Conservation (phyloP, 2,329 filamentous ascomycete genomes). For the Fusarium albidum region DNA sequence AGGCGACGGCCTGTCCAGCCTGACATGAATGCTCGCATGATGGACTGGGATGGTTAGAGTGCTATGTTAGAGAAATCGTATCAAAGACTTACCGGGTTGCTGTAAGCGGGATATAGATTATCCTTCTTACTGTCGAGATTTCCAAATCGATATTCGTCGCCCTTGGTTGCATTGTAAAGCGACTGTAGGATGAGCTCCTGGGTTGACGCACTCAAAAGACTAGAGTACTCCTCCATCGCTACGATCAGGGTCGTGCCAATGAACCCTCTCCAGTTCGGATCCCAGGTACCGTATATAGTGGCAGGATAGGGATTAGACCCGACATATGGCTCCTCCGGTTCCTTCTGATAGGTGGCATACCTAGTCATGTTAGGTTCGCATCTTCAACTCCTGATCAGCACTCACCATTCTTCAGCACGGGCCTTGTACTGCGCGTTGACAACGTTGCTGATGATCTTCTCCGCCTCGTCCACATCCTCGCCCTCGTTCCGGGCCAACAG, state of each 20-base stretch:
- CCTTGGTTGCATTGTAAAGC: slow-evolving; percentile 62
- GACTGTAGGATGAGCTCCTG: slow-evolving; percentile 59
- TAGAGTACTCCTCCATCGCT: slow-evolving; percentile 64
- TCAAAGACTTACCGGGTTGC: slow-evolving; percentile 62
- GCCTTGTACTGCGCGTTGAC: slow-evolving; percentile 62
- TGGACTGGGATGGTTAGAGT: no score
- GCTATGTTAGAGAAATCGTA: no score
- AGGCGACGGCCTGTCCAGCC: slow-evolving; percentile 65
- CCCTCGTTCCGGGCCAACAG: slow-evolving; percentile 63
- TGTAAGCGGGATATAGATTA: slow-evolving; percentile 69
- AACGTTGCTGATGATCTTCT: slow-evolving; percentile 63
- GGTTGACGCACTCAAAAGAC: slow-evolving; percentile 50
- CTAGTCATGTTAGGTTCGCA: slow-evolving; percentile 1
- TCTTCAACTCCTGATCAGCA: background rate
- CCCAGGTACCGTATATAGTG: slow-evolving; percentile 65
- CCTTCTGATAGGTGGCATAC: slow-evolving; percentile 57
- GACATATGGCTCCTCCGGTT: slow-evolving; percentile 66
- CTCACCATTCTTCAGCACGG: slow-evolving; percentile 62
- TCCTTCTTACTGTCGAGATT: slow-evolving; percentile 60
- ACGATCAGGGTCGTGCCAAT: slow-evolving; percentile 67
- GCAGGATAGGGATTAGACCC: slow-evolving; percentile 60
- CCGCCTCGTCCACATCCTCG: slow-evolving; percentile 58
- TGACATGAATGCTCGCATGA: slow-evolving; percentile 70
- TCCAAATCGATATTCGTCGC: slow-evolving; percentile 69
- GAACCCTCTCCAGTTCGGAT: slow-evolving; percentile 72